These are phyloP conservation scores for Phialophora macrospora DNA, from an alignment of 2,329 filamentous ascomycete species.

Conservation along the genomic window DNA sequence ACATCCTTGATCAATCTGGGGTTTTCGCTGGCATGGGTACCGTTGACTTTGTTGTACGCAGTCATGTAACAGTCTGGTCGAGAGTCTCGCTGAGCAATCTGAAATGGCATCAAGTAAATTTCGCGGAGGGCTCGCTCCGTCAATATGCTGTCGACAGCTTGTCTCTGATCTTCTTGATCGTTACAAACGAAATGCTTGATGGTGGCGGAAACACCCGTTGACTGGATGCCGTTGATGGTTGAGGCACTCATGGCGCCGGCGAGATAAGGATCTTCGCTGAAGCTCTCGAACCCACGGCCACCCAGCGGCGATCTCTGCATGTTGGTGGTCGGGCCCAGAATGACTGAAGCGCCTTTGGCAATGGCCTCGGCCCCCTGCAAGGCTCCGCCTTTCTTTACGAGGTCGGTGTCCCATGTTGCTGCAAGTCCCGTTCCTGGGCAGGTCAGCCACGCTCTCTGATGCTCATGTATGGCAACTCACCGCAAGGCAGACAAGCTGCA, in stretches of 20 bases:
- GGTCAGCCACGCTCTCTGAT: conserved; percentile 9
- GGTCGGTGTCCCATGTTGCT: conserved; percentile 75
- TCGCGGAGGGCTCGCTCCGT: conserved; percentile 63
- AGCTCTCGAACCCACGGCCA: conserved; percentile 86
- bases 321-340: conserved; percentile 78
- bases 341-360: conserved; percentile 73
- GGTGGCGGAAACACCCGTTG: conserved; percentile 73
- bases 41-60: conserved; percentile 63
- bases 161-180: conserved; percentile 53
- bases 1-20: conserved; percentile 50
- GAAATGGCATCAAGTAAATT: conserved; percentile 68
- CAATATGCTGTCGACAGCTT: conserved; percentile 51
- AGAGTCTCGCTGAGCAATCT: conserved; percentile 62
- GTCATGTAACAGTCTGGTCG: conserved; percentile 64
- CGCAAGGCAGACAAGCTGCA: conserved; percentile 77
- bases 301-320: conserved; percentile 81
- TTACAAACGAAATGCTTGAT: conserved; percentile 68
- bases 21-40: conserved; percentile 53
- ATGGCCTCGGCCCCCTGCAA: conserved; percentile 73
- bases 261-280: conserved; percentile 79
- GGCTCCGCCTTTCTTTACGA: conserved; percentile 71
- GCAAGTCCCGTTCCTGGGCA: conserved; percentile 70
- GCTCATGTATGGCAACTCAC: conserved; percentile 11
- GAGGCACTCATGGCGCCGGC: conserved; percentile 74
- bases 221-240: conserved; percentile 74